A percentile compares a stretch with the other conserved stretches of the same genome.
Evolutionary conservation across 352 stramenopile species (phyloP).

Genomic region (Pythium diclinum): DNA sequence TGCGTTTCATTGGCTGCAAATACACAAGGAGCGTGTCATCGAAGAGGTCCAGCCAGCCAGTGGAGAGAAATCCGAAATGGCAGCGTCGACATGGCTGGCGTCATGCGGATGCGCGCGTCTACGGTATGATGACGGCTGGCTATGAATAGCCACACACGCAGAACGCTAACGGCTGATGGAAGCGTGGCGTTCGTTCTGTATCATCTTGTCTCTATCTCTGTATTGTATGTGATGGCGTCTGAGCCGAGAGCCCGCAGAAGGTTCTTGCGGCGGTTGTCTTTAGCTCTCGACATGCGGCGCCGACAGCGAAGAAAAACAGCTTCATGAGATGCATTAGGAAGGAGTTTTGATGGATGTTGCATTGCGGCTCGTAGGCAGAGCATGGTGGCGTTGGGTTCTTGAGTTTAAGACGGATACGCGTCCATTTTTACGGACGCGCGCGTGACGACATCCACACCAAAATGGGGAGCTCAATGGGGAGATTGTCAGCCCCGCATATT

Average conservation of each 20-base stretch:
- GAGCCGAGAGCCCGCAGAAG: constrained; percentile 4
- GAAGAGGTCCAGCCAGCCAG: neutral
- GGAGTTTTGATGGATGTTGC: neutral
- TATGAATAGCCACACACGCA: neutral
- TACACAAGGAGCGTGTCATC: neutral
- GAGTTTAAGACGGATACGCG: constrained; percentile 3
- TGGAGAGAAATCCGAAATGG: neutral
- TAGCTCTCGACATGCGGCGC: constrained; percentile 4
- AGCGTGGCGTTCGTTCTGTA: too few relatives aligned
- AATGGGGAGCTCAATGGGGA: neutral
- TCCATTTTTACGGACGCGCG: neutral
- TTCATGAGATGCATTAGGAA: neutral
- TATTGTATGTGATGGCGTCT: neutral
- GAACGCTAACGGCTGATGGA: too few relatives aligned
- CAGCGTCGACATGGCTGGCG: neutral
- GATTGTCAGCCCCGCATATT: neutral
- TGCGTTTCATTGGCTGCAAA: neutral
- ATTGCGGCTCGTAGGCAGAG: neutral
- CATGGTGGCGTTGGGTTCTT: neutral
- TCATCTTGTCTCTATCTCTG: neutral
- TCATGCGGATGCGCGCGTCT: neutral
- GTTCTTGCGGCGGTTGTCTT: constrained; percentile 4
- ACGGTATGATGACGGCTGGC: neutral
- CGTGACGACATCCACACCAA: neutral
- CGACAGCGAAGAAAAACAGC: neutral